Percentiles rank a stretch among this genome's conserved stretches.
These are phyloP conservation scores for Rutstroemia sp. DNA, from an alignment of 2,329 filamentous ascomycete genomes.

Conservation along the genomic window DNA sequence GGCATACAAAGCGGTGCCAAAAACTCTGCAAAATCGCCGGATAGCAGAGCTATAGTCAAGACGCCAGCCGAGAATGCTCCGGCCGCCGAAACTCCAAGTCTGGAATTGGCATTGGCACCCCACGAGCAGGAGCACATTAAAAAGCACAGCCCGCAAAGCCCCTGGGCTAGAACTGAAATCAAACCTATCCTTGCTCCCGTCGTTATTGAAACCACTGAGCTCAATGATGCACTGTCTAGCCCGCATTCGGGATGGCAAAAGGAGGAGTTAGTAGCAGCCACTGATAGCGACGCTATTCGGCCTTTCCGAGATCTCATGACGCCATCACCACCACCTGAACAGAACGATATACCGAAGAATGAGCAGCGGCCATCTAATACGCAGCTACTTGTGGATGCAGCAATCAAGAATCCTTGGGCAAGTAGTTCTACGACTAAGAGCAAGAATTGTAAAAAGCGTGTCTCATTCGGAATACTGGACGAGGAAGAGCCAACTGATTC, in stretches of 20 bases:
- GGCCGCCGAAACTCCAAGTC: too few relatives aligned
- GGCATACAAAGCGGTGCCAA: too few relatives aligned
- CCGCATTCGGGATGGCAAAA: conserved; percentile 13
- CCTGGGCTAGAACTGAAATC: conserved; percentile 4
- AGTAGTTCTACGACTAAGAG: conserved; percentile 10
- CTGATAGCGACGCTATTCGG: conserved; percentile 8
- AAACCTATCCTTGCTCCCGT: not conserved
- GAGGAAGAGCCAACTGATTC: not conserved
- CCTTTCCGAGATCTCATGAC: conserved; percentile 21
- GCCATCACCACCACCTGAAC: conserved; percentile 12
- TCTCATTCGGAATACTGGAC: conserved; percentile 24
- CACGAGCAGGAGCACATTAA: not conserved
- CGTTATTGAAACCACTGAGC: not conserved
- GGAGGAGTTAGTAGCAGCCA: conserved; percentile 11
- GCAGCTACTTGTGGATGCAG: conserved; percentile 20
- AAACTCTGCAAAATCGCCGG: too few relatives aligned
- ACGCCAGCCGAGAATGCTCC: too few relatives aligned
- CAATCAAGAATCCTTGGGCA: conserved; percentile 25
- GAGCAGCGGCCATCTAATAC: conserved; percentile 11
- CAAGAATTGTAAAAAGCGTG: conserved; percentile 19
- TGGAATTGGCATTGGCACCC: too few relatives aligned
- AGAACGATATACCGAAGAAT: not conserved
- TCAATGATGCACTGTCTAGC: not conserved
- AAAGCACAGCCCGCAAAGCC: conserved; percentile 5
- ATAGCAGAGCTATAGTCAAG: too few relatives aligned